Evolutionary conservation across 2,329 filamentous ascomycete species (phyloP).

Genomic region (Orbilia brochopaga): DNA sequence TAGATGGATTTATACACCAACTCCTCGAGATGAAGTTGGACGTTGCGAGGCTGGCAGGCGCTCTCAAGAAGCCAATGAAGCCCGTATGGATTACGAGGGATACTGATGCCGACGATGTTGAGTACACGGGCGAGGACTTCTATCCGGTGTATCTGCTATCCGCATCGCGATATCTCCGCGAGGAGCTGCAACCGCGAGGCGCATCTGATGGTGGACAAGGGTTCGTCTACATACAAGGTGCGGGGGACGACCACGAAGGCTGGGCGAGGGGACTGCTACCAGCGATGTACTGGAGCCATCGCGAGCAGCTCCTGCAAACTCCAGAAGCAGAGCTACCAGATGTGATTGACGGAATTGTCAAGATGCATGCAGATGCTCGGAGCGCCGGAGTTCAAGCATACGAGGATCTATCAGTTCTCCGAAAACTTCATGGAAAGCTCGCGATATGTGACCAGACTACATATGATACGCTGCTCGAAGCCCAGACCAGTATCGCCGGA

Average conservation of each 20-base stretch:
- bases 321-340: conserved; percentile 69
- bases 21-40: conserved; percentile 31
- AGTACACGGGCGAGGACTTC: conserved; percentile 18
- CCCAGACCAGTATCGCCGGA: conserved; percentile 29
- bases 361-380: conserved; percentile 49
- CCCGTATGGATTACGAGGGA: conserved; percentile 42
- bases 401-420: conserved; percentile 52
- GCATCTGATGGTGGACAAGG: conserved; percentile 70
- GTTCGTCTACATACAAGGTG: conserved; percentile 87
- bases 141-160: conserved; percentile 37
- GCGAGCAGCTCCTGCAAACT: conserved; percentile 66
- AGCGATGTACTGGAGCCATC: conserved; percentile 77
- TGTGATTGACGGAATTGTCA: conserved; percentile 62
- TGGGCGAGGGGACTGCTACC: conserved; percentile 83
- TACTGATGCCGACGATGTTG: conserved; percentile 7
- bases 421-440: conserved; percentile 20
- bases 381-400: conserved; percentile 50
- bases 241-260: conserved; percentile 91
- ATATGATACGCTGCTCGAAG: conserved; percentile 28
- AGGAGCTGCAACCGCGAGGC: conserved; percentile 38
- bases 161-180: conserved; percentile 30
- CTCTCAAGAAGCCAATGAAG: conserved; percentile 28
- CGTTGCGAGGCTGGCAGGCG: conserved; percentile 11
- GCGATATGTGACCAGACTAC: conserved; percentile 43
- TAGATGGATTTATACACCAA: conserved; percentile 64